Base-by-base conservation (phyloP, 805 yeast species). In the Wickerhamiella cacticola region DNA sequence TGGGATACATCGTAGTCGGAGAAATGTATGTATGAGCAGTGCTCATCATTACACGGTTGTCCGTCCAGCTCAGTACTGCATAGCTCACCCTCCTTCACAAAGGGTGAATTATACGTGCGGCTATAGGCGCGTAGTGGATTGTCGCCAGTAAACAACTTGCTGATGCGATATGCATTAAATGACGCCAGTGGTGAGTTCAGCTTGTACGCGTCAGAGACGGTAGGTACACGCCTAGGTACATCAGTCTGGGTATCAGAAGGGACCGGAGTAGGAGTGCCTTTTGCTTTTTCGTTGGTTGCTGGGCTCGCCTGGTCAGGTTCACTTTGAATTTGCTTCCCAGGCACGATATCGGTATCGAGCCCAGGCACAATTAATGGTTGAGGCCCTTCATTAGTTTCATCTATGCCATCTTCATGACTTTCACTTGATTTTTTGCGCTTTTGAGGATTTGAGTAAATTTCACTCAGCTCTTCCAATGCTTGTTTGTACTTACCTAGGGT, bases 11-110 rank as follows among this genome's bases (percentile, higher is more conserved):
- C 48, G 48, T 50, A 57, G 31, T 56, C 58, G 19, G 26, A 13
- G 39, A 47, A 48, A 45, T 57, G 61, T 12, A 54, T 51, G 16
- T 38, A 31, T 22, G n/a, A 35, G 29, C 61, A 57, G 28, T 16
- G 21, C 35, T 23, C 25, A 8, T 39, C 43, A 13, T 7, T 18
- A 15, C 58, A 54, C 15, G 15, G 18, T 10, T 23, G 23, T 19
- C 53, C 50, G 1, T 36, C 21, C 23, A 46, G 45, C 41, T 55
- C 58, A 5, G n/a, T 33, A 16, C n/a, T 18, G 47, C 61, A 57
- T 18, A 52, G 26, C 12, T n/a, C 33, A 5, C 49, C 39, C 38
- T 46, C 48, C 7, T 18, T 19, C 4, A 54, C 57, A 28, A 52
- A 55, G 34, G 48, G 25, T 15, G 53, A 49, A 38, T 57, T 57